Base-by-base conservation (phyloP, 352 stramenopile genomes). In the Bremia lactucae region DNA sequence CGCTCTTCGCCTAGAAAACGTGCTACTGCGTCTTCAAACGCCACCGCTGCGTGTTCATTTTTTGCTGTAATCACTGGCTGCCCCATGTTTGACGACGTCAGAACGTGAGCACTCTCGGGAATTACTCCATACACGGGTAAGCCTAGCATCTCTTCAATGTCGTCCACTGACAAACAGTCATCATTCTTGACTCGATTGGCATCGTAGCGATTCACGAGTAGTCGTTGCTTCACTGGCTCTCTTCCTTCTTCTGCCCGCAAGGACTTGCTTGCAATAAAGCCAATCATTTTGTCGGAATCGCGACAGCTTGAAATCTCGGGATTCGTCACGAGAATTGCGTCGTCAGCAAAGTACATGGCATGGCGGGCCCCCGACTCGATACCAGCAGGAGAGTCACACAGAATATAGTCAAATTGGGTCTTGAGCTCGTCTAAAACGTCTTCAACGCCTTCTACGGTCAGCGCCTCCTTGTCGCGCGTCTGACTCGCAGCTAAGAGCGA, bases 221-320 rank as follows among this genome's bases (percentile, higher is more conserved):
- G 54, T 1, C 66, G 73, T 63, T 94, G 80, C 13, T 68, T 65
- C 6, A 97, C 86, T 0, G 78, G 67, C 23, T 70, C 56, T 28
- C 79, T 69, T 21, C 66, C 64, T 44, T 94, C 70, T 39, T 95
- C 76, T 6, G 88, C 83, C 5, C 84, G 65, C 36, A 92, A 57
- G 26, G 80, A 94, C 42, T 87, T 90, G 64, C 75, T 91, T 38
- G 80, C 72, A 44, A 97, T 95, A 53, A 96, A 97, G 23, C 88
- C 88, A 53, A 97, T 94, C 88, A 97, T 97, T 62, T 97, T 97
- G 68, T 97, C 88, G 50, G 84, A 94, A 65, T 97, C 88, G 11
- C 87, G 69, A 59, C 84, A 96, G 20, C 70, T 90, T 42, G 76
- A 94, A 35, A 96, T 87, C 65, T 96, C 87, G 8, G 87, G 87